A percentile compares a stretch with the other conserved stretches of the same genome.
phyloP scores from a whole-genome alignment of 768 basidiomycete genomes.

The Boletus reticulatus region DNA sequence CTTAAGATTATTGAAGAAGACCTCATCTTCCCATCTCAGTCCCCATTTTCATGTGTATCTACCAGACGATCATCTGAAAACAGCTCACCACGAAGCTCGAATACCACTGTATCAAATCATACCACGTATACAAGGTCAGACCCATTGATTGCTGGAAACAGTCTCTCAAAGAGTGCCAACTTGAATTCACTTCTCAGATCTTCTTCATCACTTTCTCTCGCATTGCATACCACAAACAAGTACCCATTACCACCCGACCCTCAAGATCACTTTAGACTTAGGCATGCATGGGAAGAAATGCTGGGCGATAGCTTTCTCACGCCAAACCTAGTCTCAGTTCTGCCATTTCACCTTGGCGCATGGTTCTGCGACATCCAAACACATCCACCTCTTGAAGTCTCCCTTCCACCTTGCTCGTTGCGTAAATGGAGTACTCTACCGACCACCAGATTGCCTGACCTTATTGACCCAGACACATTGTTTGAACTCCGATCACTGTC shows the following conservation, averaged over 20 bases:
- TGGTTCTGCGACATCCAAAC: slow-evolving; percentile 54
- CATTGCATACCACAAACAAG: slow-evolving; percentile 8
- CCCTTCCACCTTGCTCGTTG: slow-evolving; percentile 53
- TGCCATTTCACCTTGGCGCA: slow-evolving; percentile 64
- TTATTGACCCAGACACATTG: slow-evolving; percentile 28
- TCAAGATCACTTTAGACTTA: slow-evolving; percentile 61
- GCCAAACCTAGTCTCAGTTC: slow-evolving; percentile 50
- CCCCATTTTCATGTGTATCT: slow-evolving; percentile 3
- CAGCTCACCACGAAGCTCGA: slow-evolving; percentile 28
- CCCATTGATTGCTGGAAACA: slow-evolving; percentile 11
- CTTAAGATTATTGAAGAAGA: slow-evolving; percentile 73
- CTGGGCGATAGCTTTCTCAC: slow-evolving; percentile 56
- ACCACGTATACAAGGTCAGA: slow-evolving; percentile 24
- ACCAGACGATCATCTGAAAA: slow-evolving; percentile 18
- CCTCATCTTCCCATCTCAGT: slow-evolving; percentile 58
- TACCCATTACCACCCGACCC: slow-evolving; percentile 37
- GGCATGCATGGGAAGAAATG: slow-evolving; percentile 68
- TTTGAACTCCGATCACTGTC: slow-evolving; percentile 32
- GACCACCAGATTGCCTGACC: slow-evolving; percentile 15
- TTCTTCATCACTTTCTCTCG: slow-evolving; percentile 22
- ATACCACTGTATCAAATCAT: slow-evolving; percentile 22
- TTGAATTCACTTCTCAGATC: slow-evolving; percentile 12
- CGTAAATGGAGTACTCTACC: slow-evolving; percentile 17
- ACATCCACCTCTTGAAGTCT: slow-evolving; percentile 46
- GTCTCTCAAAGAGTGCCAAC: slow-evolving; percentile 15